These are phyloP conservation scores for Floccularia luteovirens DNA, from an alignment of 768 basidiomycete genomes.

Conservation along the genomic window DNA sequence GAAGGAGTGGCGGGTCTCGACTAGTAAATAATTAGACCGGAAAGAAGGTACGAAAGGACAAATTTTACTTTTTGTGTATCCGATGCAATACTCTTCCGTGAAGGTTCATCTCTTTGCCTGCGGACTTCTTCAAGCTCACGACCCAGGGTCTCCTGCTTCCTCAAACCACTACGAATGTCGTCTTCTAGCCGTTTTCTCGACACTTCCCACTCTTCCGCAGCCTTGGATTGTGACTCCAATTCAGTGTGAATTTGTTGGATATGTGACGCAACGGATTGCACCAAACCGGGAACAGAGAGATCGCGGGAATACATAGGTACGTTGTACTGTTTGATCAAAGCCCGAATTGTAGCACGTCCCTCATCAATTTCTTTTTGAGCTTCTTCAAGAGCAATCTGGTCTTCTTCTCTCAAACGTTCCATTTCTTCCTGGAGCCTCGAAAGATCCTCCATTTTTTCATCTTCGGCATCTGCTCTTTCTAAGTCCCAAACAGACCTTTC, in stretches of 20 bases:
- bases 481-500: constrained; percentile 43
- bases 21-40: constrained; percentile 4
- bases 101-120: constrained; percentile 42
- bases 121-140: constrained; percentile 48
- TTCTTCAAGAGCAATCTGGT: constrained; percentile 24
- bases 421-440: constrained; percentile 38
- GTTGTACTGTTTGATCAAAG: constrained; percentile 47
- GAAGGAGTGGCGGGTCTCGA: background rate
- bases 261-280: constrained; percentile 43
- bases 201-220: constrained; percentile 42
- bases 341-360: constrained; percentile 37
- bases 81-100: constrained; percentile 22
- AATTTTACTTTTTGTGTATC: constrained; percentile 25
- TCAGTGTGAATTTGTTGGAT: constrained; percentile 39
- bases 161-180: constrained; percentile 35
- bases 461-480: constrained; percentile 40
- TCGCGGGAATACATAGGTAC: constrained; percentile 50
- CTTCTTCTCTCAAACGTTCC: constrained; percentile 32
- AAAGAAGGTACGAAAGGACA: background rate
- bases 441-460: constrained; percentile 41
- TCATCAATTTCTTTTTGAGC: constrained; percentile 43
- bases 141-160: constrained; percentile 37
- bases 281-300: constrained; percentile 37
- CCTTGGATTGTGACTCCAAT: constrained; percentile 30
- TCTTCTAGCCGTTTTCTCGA: constrained; percentile 38